These are phyloP conservation scores for Mycena rosella DNA, from an alignment of 768 basidiomycete species.

Conservation along the genomic window DNA sequence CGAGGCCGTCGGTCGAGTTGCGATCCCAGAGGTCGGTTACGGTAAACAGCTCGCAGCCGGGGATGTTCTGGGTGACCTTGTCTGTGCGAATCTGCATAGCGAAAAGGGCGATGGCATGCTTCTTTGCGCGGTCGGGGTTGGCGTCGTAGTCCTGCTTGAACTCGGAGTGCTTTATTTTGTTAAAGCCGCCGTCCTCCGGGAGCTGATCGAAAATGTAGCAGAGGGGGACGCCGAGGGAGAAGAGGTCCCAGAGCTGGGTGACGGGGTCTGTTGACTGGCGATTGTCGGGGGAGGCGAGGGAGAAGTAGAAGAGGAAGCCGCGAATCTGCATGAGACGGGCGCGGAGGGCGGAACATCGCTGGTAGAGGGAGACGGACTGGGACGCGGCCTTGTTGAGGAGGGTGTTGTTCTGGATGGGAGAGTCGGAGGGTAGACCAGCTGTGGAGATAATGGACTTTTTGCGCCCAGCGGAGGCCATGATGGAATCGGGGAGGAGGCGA, in stretches of 20 bases:
- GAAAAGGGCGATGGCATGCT: slow-evolving; percentile 92
- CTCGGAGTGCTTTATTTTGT: slow-evolving; percentile 70
- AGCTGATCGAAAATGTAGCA: slow-evolving; percentile 97
- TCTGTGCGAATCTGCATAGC: slow-evolving; percentile 87
- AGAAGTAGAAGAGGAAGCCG: slow-evolving; percentile 79
- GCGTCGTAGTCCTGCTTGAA: slow-evolving; percentile 77
- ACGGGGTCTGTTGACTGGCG: slow-evolving; percentile 93
- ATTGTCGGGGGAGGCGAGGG: slow-evolving; percentile 68
- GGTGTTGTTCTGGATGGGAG: slow-evolving; percentile 82
- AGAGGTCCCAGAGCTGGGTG: slow-evolving; percentile 93
- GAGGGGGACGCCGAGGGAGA: slow-evolving; percentile 92
- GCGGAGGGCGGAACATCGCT: slow-evolving; percentile 87
- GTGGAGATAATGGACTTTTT: slow-evolving; percentile 84
- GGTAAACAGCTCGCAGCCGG: slow-evolving; percentile 85
- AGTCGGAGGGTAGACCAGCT: slow-evolving; percentile 76
- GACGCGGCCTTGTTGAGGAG: slow-evolving; percentile 94
- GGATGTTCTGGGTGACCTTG: slow-evolving; percentile 69
- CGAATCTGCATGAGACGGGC: slow-evolving; percentile 83
- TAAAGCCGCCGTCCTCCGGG: slow-evolving; percentile 71
- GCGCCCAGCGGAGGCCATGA: slow-evolving; percentile 72
- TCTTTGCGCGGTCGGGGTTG: slow-evolving; percentile 86
- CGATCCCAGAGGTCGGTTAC: slow-evolving; percentile 93
- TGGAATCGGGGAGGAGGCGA: slow-evolving; percentile 34
- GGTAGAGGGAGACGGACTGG: slow-evolving; percentile 89
- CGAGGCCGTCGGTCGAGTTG: slow-evolving; percentile 93